Base-by-base conservation (phyloP, 768 basidiomycete genomes). In the Lanmaoa pseudosensibilis region DNA sequence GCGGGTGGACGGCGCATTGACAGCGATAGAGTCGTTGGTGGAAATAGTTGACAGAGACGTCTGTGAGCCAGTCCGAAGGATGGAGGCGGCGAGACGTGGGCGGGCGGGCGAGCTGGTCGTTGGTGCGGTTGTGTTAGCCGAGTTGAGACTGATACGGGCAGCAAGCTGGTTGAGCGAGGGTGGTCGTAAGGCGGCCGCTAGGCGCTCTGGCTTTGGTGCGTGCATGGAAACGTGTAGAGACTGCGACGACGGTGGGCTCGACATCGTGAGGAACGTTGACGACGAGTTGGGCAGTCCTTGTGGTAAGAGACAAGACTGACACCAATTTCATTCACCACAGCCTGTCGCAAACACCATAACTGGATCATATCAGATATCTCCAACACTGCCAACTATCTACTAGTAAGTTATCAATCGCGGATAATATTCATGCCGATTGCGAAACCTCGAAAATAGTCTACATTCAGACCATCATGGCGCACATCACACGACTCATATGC, bases 141-240 rank as follows among this genome's bases (percentile, higher is more conserved):
- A 45, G 46, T 75, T 83, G 49, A 79, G 73, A 63, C 78, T 83
- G 69, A 91, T 88, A 47, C 88, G 84, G 6, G 90, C 90, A 3
- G 88, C 90, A 52, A 92, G 84, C 71, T 91, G 88, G 74, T 90
- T 88, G 15, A 92, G 79, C 8, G 90, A 90, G 1, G 89, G 89
- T 18, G 85, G 76, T 23, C 88, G 83, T 27, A 65, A 38, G 27
- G 63, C 62, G 7, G 73, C 21, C 7, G 61, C 49, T n/a, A 73
- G 53, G 18, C 75, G 69, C 46, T 79, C 77, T 21, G 75, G 67
- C 60, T 75, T 77, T 45, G 75, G 68, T 2, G 65, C 72, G 48
- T 75, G 70, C 56, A 73, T 58, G 16, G 72, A 66, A 12, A 72
- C 57, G 13, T 73, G 65, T 38, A 73, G 19, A 25, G 68, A 70